Conservation (phyloP, 1,284 basidiomycete genomes). For the Cutaneotrichosporon cutaneum region DNA sequence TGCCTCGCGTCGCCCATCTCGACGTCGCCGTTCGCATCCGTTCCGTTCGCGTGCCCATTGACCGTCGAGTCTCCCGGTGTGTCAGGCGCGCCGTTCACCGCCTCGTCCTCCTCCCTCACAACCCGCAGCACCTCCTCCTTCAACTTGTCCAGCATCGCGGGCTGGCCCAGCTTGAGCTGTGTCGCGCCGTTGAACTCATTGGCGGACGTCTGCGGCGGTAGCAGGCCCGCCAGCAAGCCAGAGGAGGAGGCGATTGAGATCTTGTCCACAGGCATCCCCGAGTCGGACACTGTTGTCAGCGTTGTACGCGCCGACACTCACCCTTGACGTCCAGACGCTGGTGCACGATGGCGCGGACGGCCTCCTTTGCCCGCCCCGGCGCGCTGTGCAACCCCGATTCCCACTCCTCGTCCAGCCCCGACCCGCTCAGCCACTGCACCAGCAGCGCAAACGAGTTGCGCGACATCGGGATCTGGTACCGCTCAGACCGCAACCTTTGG, state of each 20-base stretch:
- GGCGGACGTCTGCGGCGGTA: constrained; percentile 61
- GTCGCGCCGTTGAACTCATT: constrained; percentile 71
- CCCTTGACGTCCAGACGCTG: constrained; percentile 89
- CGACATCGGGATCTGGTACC: constrained; percentile 87
- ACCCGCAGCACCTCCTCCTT: constrained; percentile 73
- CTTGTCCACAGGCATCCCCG: constrained; percentile 69
- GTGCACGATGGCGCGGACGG: constrained; percentile 91
- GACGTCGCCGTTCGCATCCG: constrained; percentile 54
- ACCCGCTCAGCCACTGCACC: constrained; percentile 92
- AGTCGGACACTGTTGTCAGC: constrained; percentile 32
- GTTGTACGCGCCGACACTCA: constrained; percentile 49
- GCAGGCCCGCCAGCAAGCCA: constrained; percentile 71
- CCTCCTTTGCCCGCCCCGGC: constrained; percentile 60
- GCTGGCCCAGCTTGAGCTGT: constrained; percentile 77
- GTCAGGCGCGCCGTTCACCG: constrained; percentile 28
- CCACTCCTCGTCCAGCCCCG: constrained; percentile 73
- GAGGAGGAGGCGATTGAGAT: constrained; percentile 62
- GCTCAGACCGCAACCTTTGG: constrained; percentile 81
- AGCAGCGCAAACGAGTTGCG: constrained; percentile 88
- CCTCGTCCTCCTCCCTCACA: constrained; percentile 46
- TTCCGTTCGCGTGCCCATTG: constrained; percentile 62
- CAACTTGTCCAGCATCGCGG: constrained; percentile 73
- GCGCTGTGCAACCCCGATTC: constrained; percentile 70
- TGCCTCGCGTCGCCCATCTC: constrained; percentile 36
- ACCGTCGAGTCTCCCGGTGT: constrained; percentile 26